phyloP scores from a whole-genome alignment of 179 eudicot species.

The Heliamphora pulchella region DNA sequence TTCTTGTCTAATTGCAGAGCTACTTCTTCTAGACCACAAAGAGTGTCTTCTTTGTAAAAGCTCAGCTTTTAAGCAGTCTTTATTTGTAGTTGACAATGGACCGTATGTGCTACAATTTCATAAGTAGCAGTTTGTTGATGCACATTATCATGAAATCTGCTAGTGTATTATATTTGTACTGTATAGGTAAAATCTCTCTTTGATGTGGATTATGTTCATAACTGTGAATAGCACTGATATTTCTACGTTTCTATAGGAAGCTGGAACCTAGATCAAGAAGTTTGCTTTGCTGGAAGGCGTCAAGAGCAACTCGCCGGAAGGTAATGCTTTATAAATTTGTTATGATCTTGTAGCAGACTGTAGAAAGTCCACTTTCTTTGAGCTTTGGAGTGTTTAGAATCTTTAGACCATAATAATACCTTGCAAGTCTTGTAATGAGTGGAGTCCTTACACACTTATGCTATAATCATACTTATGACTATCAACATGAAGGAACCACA shows the following conservation, averaged over 20 bases:
- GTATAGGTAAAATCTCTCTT: not conserved
- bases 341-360: not conserved
- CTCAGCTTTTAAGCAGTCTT: not conserved
- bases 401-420: not conserved
- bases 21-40: not conserved
- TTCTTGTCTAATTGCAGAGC: not conserved
- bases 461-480: too few relatives aligned
- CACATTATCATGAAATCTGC: not conserved
- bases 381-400: not conserved
- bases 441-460: not conserved
- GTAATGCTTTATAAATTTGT: slow-evolving; percentile 26
- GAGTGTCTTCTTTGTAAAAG: not conserved
- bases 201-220: slow-evolving; percentile 5
- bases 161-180: not conserved
- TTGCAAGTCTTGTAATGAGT: not conserved
- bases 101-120: not conserved
- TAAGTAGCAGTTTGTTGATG: not conserved
- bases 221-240: not conserved
- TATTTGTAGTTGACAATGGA: not conserved
- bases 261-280: slow-evolving; percentile 78
- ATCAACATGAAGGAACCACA: too few relatives aligned
- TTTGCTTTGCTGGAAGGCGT: slow-evolving; percentile 78
- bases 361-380: not conserved
- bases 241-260: slow-evolving; percentile 46
- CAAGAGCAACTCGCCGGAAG: slow-evolving; percentile 57